A percentile compares a stretch with the other conserved stretches of the same genome.
Evolutionary conservation across 305 asterid species (phyloP).

Genomic region (Salvia sclarea): DNA sequence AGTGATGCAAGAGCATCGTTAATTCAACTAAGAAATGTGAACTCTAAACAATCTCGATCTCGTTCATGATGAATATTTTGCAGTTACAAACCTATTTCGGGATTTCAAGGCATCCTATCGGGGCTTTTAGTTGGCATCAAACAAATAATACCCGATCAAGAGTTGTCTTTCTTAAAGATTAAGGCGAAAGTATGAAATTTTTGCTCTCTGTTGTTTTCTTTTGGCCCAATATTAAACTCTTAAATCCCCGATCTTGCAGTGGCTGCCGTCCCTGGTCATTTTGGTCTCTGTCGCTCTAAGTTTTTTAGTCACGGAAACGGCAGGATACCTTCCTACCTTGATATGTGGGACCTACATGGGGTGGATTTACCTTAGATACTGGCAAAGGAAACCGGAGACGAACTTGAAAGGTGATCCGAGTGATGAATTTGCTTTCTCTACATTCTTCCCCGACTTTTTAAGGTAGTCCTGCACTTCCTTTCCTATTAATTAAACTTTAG

Average conservation of each 20-base stretch:
- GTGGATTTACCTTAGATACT: constrained; percentile 94
- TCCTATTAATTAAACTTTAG: background rate
- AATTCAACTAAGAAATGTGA: too few relatives aligned
- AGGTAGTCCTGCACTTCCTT: constrained; percentile 43
- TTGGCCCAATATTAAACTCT: constrained; percentile 15
- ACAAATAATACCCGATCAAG: constrained; percentile 89
- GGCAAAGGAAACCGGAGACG: constrained; percentile 82
- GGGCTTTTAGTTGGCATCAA: constrained; percentile 92
- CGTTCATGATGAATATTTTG: constrained; percentile 28
- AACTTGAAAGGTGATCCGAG: constrained; percentile 88
- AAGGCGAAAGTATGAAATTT: constrained; percentile 71
- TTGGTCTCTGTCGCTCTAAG: constrained; percentile 56
- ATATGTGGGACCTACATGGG: constrained; percentile 82
- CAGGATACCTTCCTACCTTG: constrained; percentile 71
- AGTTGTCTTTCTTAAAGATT: constrained; percentile 60
- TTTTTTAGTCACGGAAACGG: constrained; percentile 59
- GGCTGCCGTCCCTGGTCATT: constrained; percentile 83
- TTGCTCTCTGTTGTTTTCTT: constrained; percentile 6
- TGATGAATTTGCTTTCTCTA: constrained; percentile 82
- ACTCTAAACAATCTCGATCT: constrained; percentile 11
- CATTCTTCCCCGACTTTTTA: constrained; percentile 81
- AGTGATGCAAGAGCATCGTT: constrained; percentile 38
- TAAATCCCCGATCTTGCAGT: constrained; percentile 55
- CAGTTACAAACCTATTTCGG: constrained; percentile 89
- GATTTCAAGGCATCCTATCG: constrained; percentile 87